phyloP scores from a whole-genome alignment of 257 asterid species.

The Primulina huaijiensis region DNA sequence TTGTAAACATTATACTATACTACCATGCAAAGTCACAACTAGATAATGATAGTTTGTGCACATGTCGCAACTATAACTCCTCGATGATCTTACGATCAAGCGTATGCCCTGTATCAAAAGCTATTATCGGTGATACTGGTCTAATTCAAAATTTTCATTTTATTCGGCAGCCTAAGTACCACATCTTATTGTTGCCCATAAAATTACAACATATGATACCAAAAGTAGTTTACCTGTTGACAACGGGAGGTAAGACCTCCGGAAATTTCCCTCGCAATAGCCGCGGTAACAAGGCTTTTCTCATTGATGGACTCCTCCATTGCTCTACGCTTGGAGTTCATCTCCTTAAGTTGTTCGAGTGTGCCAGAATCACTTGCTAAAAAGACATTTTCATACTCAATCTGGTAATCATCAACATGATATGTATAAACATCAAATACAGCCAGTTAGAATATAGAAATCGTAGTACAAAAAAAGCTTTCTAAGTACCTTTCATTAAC shows the following conservation, averaged over 20 bases:
- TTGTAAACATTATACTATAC: background rate
- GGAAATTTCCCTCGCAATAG: constrained; percentile 73
- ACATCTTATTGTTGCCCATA: background rate
- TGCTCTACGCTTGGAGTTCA: constrained; percentile 63
- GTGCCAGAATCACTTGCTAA: constrained; percentile 43
- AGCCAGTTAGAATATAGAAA: background rate
- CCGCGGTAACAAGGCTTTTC: constrained; percentile 46
- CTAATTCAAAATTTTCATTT: background rate
- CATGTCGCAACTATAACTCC: background rate
- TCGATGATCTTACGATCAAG: background rate
- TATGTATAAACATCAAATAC: background rate
- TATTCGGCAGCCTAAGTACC: background rate
- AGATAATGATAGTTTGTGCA: background rate
- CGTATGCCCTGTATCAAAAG: background rate
- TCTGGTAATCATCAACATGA: constrained; percentile 28
- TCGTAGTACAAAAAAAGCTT: no score
- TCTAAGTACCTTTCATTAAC: background rate
- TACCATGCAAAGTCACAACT: background rate
- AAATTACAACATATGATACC: background rate
- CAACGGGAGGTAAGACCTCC: constrained; percentile 65
- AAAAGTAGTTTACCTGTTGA: constrained; percentile 39
- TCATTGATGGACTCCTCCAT: constrained; percentile 47
- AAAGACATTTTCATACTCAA: constrained; percentile 38
- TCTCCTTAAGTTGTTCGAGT: constrained; percentile 58
- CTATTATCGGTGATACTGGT: background rate